These are phyloP conservation scores for Ophiostoma triangulosporum DNA, from an alignment of 2,329 filamentous ascomycete species.

Conservation along the genomic window DNA sequence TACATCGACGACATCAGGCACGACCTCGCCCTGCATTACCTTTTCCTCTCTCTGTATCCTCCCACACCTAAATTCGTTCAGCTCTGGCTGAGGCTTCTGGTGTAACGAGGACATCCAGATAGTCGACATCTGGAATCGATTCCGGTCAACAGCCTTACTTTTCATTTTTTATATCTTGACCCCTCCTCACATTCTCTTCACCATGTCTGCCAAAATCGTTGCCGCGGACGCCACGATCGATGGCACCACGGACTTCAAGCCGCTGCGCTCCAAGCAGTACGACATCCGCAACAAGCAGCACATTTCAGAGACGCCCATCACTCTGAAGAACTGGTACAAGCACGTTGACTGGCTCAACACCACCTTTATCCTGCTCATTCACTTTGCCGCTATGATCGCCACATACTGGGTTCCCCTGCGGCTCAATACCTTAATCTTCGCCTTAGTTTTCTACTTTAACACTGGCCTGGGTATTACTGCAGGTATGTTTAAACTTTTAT, in stretches of 20 bases:
- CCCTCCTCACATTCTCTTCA: slow-evolving; percentile 4
- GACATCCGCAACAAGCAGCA: slow-evolving; percentile 68
- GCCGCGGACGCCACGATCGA: slow-evolving; percentile 32
- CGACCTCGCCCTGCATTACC: not conserved
- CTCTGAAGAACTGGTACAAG: slow-evolving; percentile 73
- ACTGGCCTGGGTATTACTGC: slow-evolving; percentile 70
- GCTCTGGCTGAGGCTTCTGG: slow-evolving; percentile 6
- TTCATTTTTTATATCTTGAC: not conserved
- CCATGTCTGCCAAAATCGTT: slow-evolving; percentile 24
- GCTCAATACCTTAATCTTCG: slow-evolving; percentile 57
- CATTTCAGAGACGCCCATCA: slow-evolving; percentile 73
- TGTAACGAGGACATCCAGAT: not conserved
- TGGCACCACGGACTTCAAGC: slow-evolving; percentile 43
- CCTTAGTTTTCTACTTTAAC: slow-evolving; percentile 71
- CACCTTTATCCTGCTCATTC: slow-evolving; percentile 64
- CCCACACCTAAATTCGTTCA: not conserved
- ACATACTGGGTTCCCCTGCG: slow-evolving; percentile 68
- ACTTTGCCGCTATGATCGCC: slow-evolving; percentile 57
- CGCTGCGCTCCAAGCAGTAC: slow-evolving; percentile 32
- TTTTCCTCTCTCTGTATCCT: not conserved
- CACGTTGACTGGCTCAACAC: slow-evolving; percentile 93
- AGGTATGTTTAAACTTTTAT: slow-evolving; percentile 31
- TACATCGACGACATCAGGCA: not conserved
- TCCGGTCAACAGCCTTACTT: not conserved
- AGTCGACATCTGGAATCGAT: not conserved